Evolutionary conservation across 139 green algal genomes (phyloP), one percentile per base, ranked within the genome.

Genomic region (Asterochloris sp.): DNA sequence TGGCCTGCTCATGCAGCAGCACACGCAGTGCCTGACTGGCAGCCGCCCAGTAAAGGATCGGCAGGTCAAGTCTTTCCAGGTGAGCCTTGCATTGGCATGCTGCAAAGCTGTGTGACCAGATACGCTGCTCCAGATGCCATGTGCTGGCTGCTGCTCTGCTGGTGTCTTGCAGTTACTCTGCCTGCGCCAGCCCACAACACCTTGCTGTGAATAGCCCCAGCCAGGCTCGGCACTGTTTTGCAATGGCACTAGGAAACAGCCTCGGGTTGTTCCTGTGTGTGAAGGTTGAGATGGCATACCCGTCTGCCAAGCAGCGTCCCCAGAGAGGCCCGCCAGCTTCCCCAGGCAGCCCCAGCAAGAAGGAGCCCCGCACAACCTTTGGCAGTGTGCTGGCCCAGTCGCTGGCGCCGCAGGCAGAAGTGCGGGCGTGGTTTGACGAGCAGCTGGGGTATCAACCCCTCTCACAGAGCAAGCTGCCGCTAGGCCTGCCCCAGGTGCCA

Each of bases 341-440:
- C 27, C 26, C 23, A 28, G 27, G 13, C 63, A 62, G 74, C 28
- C 16, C 28, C 28, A 27, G 62, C 27, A 26, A 29, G 27, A 62
- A 81, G 73, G 13, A 62, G 12, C 73, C 47, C 0, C 69, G 81
- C 61, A 90, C 92, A 28, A 66, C 24, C 21, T 97, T 97, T 80
- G 79, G 81, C 9, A 78, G 86, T 38, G 83, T 96, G 74, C 85
- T 98, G 75, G 80, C 77, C 26, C 29, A 60, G 13, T 94, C 89
- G 13, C 81, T 98, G 81, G 79, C 77, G 38, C 71, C 74, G 10
- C 77, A 89, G 19, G 79, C 64, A 60, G 89, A 91, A 54, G 91
- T 94, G 81, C 91, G 94, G 21, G 95, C 92, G 0, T 98, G 95
- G 95, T 97, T 97, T 83, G 88, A 97, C 29, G 90, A 94, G 24